These are phyloP conservation scores for Penicillium arizonense DNA, from an alignment of 495 filamentous ascomycete species.

Conservation along the genomic window DNA sequence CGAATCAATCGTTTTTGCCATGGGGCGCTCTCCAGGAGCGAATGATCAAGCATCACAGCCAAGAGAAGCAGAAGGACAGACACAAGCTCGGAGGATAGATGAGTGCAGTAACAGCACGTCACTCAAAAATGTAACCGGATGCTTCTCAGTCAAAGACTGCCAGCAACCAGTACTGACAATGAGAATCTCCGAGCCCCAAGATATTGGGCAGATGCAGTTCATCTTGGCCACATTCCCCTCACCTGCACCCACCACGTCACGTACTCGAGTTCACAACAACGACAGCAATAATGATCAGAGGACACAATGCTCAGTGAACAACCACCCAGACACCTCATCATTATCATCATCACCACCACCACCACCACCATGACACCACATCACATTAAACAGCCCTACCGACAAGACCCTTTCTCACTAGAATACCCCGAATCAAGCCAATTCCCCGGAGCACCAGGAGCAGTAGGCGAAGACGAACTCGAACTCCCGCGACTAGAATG, in stretches of 20 bases:
- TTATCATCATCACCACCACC: too few species aligned
- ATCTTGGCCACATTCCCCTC: too few species aligned
- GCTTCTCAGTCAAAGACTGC: too few species aligned
- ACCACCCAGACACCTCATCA: not conserved
- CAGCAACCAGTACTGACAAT: too few species aligned
- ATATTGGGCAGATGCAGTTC: too few species aligned
- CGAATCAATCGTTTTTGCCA: not conserved
- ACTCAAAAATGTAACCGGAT: too few species aligned
- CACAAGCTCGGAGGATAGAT: not conserved
- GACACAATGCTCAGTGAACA: not conserved
- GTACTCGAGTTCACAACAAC: too few species aligned
- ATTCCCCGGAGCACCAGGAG: conserved; percentile 17
- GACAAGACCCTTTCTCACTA: not conserved
- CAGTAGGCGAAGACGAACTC: not conserved
- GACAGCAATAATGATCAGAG: too few species aligned
- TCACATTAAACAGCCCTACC: not conserved
- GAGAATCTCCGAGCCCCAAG: too few species aligned
- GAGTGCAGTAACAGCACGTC: not conserved
- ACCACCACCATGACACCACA: not conserved
- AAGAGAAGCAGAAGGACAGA: not conserved
- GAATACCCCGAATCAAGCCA: conserved; percentile 54
- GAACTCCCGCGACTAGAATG: conserved; percentile 49
- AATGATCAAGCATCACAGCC: not conserved
- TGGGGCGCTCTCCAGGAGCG: conserved; percentile 1
- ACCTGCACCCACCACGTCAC: too few species aligned